Evolutionary conservation across 257 asterid species (phyloP).

Genomic region (Marsdenia floribunda): DNA sequence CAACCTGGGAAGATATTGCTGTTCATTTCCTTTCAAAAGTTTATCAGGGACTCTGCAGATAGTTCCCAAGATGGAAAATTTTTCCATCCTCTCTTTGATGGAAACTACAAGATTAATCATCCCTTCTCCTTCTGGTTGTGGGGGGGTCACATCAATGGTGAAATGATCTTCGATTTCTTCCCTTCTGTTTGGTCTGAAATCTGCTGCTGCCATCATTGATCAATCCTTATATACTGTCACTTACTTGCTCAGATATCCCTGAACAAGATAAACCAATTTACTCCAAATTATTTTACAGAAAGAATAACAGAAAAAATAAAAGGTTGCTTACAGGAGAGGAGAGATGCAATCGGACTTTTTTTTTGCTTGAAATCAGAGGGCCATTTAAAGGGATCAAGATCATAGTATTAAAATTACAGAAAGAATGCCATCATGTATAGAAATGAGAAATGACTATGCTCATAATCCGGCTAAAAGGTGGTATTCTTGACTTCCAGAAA

Average conservation of each 20-base stretch:
- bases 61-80: conserved; percentile 42
- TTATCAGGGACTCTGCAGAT: conserved; percentile 75
- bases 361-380: no score
- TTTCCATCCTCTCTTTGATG: conserved; percentile 41
- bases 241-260: no score
- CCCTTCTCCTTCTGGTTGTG: conserved; percentile 13
- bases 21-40: conserved; percentile 54
- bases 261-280: no score
- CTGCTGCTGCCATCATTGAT: not conserved
- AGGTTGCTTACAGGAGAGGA: no score
- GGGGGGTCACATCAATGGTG: conserved; percentile 21
- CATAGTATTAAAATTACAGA: not conserved
- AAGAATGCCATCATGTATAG: not conserved
- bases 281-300: no score
- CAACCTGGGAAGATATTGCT: conserved; percentile 53
- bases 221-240: no score
- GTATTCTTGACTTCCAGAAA: not conserved
- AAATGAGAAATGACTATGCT: not conserved
- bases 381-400: no score
- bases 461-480: not conserved
- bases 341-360: no score
- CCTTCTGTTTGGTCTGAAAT: not conserved
- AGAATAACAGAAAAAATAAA: no score
- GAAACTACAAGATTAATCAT: conserved; percentile 26
- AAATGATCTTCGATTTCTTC: conserved; percentile 20